phyloP scores from a whole-genome alignment of 257 asterid species.

The Jacaranda mimosifolia region DNA sequence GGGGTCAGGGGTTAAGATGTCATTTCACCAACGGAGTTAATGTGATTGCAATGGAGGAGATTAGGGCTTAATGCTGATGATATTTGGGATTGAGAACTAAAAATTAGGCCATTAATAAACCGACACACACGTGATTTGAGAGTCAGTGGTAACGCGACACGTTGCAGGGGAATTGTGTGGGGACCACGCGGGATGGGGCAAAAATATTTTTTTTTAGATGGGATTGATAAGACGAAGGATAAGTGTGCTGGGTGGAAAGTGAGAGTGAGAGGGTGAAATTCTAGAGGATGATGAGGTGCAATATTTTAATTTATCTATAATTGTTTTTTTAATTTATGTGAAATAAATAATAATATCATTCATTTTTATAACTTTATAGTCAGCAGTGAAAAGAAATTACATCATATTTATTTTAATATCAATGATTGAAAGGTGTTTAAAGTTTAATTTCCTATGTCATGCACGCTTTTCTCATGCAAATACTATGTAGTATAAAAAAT shows the following conservation, averaged over 20 bases:
- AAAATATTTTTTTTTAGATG: slow-evolving; percentile 39
- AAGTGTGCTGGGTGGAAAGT: not conserved
- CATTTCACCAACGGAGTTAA: not conserved
- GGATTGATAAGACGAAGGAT: slow-evolving; percentile 49
- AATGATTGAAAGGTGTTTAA: too few species aligned
- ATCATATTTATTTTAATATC: too few species aligned
- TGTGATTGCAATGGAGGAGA: slow-evolving; percentile 33
- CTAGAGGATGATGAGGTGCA: not conserved
- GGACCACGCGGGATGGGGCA: slow-evolving; percentile 43
- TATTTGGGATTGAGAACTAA: slow-evolving; percentile 44
- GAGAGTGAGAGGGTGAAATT: slow-evolving; percentile 33
- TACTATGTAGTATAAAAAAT: not conserved
- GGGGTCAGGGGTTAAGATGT: slow-evolving; percentile 1
- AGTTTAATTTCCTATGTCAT: too few species aligned
- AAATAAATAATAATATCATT: too few species aligned
- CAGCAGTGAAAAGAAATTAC: too few species aligned
- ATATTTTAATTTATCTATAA: not conserved
- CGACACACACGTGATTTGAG: slow-evolving; percentile 49
- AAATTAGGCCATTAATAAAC: slow-evolving; percentile 56
- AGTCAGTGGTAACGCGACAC: slow-evolving; percentile 34
- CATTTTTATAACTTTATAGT: too few species aligned
- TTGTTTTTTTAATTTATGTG: too few species aligned
- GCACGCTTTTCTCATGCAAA: too few species aligned
- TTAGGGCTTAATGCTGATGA: slow-evolving; percentile 48
- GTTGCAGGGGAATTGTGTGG: slow-evolving; percentile 31